Evolutionary conservation across 2,329 filamentous ascomycete species (phyloP), one percentile per base, ranked within the genome.

Genomic region (Clonostachys rhizophaga): DNA sequence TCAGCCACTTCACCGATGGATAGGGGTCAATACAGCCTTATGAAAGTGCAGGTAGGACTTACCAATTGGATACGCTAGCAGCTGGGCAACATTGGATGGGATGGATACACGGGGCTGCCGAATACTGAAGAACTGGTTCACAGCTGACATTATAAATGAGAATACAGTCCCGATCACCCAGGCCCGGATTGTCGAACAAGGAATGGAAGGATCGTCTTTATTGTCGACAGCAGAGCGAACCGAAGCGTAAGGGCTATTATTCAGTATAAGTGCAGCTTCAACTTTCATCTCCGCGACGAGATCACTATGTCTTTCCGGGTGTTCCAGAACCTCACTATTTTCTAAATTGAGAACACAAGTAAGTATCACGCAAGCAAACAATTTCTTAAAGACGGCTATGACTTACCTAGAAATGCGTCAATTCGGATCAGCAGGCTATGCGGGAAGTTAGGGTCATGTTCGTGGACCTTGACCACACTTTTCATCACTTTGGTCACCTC

Each of bases 71-170:
- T 71, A 80, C 6, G 73, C 70, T 2, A 79, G 60, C 18, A 83
- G 61, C 59, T 81, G 76, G 1, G 76, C 72, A 1, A 82, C 75
- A n/a, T 76, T 74, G 4, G 71, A 64, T 14, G 67, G 60, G 43
- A 83, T 70, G 7, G 56, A 62, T 49, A 83, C 79, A 10, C 62
- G 55, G 0, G 79, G 79, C 49, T 72, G 67, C 11, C 78, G 74
- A 45, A 81, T 71, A 6, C 69, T 72, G 56, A 83, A 81, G 46
- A 82, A 68, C 58, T 77, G 72, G 50, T 82, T 81, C 53, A 75
- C 64, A 42, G 73, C 72, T 17, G 71, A 64, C 12, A 76, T 63
- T 9, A 72, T 45, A 10, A 69, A 58, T 1, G 71, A 67, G 37
- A 79, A 79, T 12, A 71, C 48, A 5, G 75, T 54, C 2, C 76